phyloP scores from a whole-genome alignment of 345 rosid genomes.

The Arabidopsis thaliana region DNA sequence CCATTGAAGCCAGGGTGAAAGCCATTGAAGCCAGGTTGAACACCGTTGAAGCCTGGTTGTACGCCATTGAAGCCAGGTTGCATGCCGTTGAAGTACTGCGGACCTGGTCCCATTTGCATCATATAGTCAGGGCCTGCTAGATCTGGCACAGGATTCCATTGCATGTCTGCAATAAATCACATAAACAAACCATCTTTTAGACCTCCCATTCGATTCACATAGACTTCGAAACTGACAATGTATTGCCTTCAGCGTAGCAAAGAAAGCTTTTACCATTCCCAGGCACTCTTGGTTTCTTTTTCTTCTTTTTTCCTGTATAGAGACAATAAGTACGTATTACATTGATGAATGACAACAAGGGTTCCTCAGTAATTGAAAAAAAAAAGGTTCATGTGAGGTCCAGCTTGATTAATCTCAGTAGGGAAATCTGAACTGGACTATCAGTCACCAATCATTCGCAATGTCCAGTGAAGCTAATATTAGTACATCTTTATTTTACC shows the following conservation, averaged over 20 bases:
- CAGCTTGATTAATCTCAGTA: slow-evolving; percentile 10
- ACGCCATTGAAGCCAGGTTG: slow-evolving; percentile 57
- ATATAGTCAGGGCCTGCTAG: slow-evolving; percentile 74
- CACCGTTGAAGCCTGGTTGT: slow-evolving; percentile 50
- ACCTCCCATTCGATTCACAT: not conserved
- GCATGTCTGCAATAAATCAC: slow-evolving; percentile 57
- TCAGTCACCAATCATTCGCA: slow-evolving; percentile 11
- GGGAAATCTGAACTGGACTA: slow-evolving; percentile 10
- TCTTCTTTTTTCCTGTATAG: slow-evolving; percentile 78
- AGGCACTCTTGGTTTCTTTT: slow-evolving; percentile 61
- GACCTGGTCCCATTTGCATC: slow-evolving; percentile 87
- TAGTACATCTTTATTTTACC: slow-evolving; percentile 50
- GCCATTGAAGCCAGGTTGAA: slow-evolving; percentile 41
- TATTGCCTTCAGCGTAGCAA: slow-evolving; percentile 3
- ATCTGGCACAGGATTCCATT: slow-evolving; percentile 85
- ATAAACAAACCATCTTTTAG: slow-evolving; percentile 1
- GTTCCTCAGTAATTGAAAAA: not conserved
- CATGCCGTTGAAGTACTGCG: slow-evolving; percentile 62
- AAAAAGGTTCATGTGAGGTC: not conserved
- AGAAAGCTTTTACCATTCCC: slow-evolving; percentile 36
- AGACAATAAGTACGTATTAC: slow-evolving; percentile 12
- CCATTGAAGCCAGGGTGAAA: slow-evolving; percentile 48
- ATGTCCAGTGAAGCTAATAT: not conserved
- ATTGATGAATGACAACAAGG: not conserved
- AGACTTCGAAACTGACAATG: not conserved